Evolutionary conservation across 495 filamentous ascomycete species (phyloP), one percentile per base, ranked within the genome.

Genomic region (Aspergillus sparsus): DNA sequence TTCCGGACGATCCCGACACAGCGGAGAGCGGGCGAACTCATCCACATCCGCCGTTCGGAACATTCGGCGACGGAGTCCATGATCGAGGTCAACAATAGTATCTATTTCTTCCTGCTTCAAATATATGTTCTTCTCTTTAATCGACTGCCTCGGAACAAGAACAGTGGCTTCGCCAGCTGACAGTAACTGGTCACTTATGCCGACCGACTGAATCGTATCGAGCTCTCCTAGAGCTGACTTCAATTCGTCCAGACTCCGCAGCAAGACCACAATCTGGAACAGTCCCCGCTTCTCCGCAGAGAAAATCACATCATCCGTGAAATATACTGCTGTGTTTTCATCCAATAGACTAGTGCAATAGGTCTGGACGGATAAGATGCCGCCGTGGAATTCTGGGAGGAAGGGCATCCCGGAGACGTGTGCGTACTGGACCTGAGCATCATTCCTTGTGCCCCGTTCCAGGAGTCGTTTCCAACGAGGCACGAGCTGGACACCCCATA

Each of bases 281-380:
- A 41, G 37, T n/a, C 37, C 37, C 8, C n/a, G 10, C 7, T 41
- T 41, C 10, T 41, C 37, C 10, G 37, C 10, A 3, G 37, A 41
- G 37, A 41, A 41, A n/a, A 41, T 41, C 37, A 41, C 37, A n/a
- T 41, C 37, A 41, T 41, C 37, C n/a, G 37, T 41, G n/a, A 41
- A 41, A 3, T 41, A 7, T n/a, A 41, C 7, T n/a, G 7, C 10
- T n/a, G 11, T n/a, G 11, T 41, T n/a, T 41, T 41, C 37, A 10
- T 3, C 37, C 37, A n/a, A 41, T 3, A 41, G 4, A 41, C 11
- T n/a, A 0, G 37, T n/a, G n/a, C 37, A 41, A 41, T 41, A 41
- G 2, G 37, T 41, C 37, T 41, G 37, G 11, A 7, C 11, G 7
- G 8, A 41, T 11, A 10, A 41, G n/a, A 41, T 8, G 11, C 37